These are phyloP conservation scores for Lactarius indigo DNA, from an alignment of 768 basidiomycete species.

Conservation along the genomic window DNA sequence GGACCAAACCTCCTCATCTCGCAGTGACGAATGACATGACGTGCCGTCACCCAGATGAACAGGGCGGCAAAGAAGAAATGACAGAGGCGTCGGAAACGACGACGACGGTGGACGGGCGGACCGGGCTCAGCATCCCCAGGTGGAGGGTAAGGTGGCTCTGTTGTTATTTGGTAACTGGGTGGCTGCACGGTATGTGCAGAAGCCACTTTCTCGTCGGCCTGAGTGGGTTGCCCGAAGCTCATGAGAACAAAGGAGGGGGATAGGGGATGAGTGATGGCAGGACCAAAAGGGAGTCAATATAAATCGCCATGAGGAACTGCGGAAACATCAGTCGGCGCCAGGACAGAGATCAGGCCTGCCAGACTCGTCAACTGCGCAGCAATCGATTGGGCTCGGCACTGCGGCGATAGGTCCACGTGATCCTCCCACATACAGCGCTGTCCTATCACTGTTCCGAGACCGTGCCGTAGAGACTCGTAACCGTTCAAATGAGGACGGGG, in stretches of 20 bases:
- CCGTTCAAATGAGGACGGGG: too few species aligned
- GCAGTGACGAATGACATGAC: slow-evolving; percentile 6
- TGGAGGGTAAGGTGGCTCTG: not conserved
- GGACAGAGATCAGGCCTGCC: not conserved
- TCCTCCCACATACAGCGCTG: too few species aligned
- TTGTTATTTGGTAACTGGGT: not conserved
- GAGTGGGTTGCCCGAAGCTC: not conserved
- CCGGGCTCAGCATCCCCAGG: not conserved
- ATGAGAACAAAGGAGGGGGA: not conserved
- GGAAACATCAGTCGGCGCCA: slow-evolving; percentile 1
- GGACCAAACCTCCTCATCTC: not conserved
- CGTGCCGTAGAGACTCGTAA: too few species aligned
- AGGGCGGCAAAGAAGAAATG: not conserved
- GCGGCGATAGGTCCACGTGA: not conserved
- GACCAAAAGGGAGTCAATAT: not conserved
- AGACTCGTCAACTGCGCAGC: not conserved
- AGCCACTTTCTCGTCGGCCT: slow-evolving; percentile 9
- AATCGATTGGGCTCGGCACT: not conserved
- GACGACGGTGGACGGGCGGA: not conserved
- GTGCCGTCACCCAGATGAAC: not conserved
- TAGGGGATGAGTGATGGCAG: not conserved
- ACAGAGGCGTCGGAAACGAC: slow-evolving; percentile 2
- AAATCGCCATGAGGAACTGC: slow-evolving; percentile 3
- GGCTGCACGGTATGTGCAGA: not conserved
- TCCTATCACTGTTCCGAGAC: too few species aligned